Evolutionary conservation across 2,329 filamentous ascomycete species (phyloP).

Genomic region (Talaromyces rugulosus): DNA sequence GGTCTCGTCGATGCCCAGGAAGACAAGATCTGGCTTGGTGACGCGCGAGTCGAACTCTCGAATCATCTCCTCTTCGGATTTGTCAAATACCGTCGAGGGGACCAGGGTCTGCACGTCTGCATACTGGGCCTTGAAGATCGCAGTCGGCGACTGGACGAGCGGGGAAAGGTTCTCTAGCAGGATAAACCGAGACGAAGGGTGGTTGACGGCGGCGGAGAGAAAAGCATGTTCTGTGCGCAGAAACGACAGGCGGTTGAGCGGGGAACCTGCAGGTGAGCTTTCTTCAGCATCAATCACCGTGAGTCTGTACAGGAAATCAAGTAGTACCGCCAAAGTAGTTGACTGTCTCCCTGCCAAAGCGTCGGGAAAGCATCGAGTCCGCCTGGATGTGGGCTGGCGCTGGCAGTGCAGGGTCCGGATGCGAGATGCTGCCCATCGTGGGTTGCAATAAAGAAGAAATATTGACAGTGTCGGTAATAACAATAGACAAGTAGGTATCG

Average conservation of each 20-base stretch:
- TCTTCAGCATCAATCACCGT: not conserved
- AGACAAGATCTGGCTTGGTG: slow-evolving; percentile 68
- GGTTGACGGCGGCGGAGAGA: slow-evolving; percentile 44
- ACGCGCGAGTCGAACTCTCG: slow-evolving; percentile 68
- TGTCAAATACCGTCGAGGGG: slow-evolving; percentile 65
- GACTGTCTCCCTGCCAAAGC: slow-evolving; percentile 47
- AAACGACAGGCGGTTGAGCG: slow-evolving; percentile 48
- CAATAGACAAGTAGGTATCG: not conserved
- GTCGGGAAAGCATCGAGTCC: slow-evolving; percentile 52
- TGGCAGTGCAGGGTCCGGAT: slow-evolving; percentile 41
- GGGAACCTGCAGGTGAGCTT: slow-evolving; percentile 35
- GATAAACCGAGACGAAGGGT: slow-evolving; percentile 59
- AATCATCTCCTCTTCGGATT: slow-evolving; percentile 68
- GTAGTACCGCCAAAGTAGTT: slow-evolving; percentile 49
- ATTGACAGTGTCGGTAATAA: not conserved
- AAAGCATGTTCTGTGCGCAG: slow-evolving; percentile 45
- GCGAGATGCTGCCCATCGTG: slow-evolving; percentile 7
- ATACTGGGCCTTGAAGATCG: slow-evolving; percentile 65
- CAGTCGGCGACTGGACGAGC: slow-evolving; percentile 56
- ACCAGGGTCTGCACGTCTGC: slow-evolving; percentile 68
- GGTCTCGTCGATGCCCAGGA: slow-evolving; percentile 74
- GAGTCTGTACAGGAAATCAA: not conserved
- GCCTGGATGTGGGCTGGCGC: slow-evolving; percentile 55
- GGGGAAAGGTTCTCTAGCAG: slow-evolving; percentile 76
- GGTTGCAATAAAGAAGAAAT: not conserved